These are phyloP conservation scores for Syzygium oleosum DNA, from an alignment of 345 rosid genomes.

Conservation along the genomic window DNA sequence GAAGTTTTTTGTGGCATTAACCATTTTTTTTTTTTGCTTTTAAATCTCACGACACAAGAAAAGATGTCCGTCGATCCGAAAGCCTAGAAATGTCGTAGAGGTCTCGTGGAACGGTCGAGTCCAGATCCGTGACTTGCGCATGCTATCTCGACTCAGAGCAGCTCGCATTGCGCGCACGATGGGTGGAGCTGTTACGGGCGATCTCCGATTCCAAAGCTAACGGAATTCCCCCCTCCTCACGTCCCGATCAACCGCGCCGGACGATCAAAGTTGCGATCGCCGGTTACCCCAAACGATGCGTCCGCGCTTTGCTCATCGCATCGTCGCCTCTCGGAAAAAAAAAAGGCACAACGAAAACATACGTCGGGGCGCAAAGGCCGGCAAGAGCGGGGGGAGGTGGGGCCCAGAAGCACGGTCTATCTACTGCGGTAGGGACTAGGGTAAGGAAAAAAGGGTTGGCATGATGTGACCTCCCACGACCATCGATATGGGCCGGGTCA, in stretches of 20 bases:
- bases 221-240: too few relatives aligned
- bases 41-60: neutral
- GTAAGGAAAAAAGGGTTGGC: neutral
- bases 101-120: neutral
- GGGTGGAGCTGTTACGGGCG: too few relatives aligned
- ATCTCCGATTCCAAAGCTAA: too few relatives aligned
- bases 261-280: too few relatives aligned
- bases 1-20: too few relatives aligned
- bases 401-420: neutral
- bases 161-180: neutral
- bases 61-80: neutral
- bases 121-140: too few relatives aligned
- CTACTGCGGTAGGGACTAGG: neutral
- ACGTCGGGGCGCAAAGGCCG: too few relatives aligned
- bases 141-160: neutral
- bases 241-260: too few relatives aligned
- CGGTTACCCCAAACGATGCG: too few relatives aligned
- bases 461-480: neutral
- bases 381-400: neutral
- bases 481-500: neutral
- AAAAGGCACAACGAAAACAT: too few relatives aligned
- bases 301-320: too few relatives aligned
- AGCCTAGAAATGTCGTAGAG: neutral
- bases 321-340: too few relatives aligned
- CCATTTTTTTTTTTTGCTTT: neutral